These are phyloP conservation scores for Perilla frutescens DNA, from an alignment of 257 asterid species.

Conservation along the genomic window DNA sequence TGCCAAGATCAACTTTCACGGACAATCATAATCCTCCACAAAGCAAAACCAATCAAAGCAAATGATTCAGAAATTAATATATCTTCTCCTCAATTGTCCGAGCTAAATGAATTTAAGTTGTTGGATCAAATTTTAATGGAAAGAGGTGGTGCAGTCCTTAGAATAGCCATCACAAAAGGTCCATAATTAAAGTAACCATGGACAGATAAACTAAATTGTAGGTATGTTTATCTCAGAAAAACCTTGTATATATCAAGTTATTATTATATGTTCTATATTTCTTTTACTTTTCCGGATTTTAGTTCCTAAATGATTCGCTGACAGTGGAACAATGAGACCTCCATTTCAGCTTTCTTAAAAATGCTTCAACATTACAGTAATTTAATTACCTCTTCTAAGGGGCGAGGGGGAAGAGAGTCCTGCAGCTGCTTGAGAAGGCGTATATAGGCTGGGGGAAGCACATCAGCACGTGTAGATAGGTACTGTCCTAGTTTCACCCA, in stretches of 20 bases:
- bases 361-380: neutral
- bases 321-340: conserved; percentile 19
- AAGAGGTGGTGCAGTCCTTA: conserved; percentile 17
- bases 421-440: conserved; percentile 85
- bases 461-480: conserved; percentile 98
- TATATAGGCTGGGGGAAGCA: conserved; percentile 91
- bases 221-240: neutral
- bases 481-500: conserved; percentile 99
- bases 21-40: conserved; percentile 18
- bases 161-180: conserved; percentile 21
- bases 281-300: neutral
- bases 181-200: conserved; percentile 13
- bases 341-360: conserved; percentile 3
- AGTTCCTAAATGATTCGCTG: conserved; percentile 7
- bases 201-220: neutral
- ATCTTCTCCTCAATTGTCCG: conserved; percentile 9
- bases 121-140: conserved; percentile 16
- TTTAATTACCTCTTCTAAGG: conserved; percentile 74
- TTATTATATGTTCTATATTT: neutral
- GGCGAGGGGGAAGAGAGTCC: conserved; percentile 97
- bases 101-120: conserved; percentile 14
- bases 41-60: neutral
- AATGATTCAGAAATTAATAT: neutral
- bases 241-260: neutral
- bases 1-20: neutral